Conservation (phyloP, 805 yeast species). For the Wickerhamomyces kurtzmanii region DNA sequence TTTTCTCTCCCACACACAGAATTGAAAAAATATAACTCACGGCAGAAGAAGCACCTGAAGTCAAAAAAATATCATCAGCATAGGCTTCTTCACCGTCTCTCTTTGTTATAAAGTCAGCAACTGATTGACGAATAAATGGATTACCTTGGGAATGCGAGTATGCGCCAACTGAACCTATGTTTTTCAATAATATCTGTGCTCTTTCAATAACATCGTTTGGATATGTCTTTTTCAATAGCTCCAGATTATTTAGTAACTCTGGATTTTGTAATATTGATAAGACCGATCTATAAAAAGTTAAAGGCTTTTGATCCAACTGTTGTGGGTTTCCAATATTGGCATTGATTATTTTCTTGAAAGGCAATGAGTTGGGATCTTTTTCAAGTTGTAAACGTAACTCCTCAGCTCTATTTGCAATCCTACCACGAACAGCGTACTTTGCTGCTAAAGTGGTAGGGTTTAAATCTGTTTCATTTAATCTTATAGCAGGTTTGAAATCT, state of each 20-base stretch:
- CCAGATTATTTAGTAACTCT: conserved; percentile 35
- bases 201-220: conserved; percentile 69
- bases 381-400: conserved; percentile 53
- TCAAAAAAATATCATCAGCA: conserved; percentile 70
- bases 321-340: conserved; percentile 98
- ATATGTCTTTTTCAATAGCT: conserved; percentile 24
- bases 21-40: conserved; percentile 73
- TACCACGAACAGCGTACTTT: conserved; percentile 93
- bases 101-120: conserved; percentile 67
- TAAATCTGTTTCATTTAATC: conserved; percentile 39
- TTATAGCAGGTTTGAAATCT: conserved; percentile 20
- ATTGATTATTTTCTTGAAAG: conserved; percentile 69
- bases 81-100: conserved; percentile 75
- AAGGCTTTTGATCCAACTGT: conserved; percentile 87
- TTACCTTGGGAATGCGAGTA: conserved; percentile 93
- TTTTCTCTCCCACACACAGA: conserved; percentile 51
- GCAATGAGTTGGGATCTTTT: conserved; percentile 50
- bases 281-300: conserved; percentile 93
- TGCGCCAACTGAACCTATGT: conserved; percentile 85
- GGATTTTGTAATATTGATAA: conserved; percentile 84
- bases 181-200: conserved; percentile 48
- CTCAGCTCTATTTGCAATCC: conserved; percentile 90
- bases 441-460: conserved; percentile 75
- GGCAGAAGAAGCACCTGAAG: conserved; percentile 93
- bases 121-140: conserved; percentile 55